Percentiles rank a stretch among this genome's conserved stretches.
Conservation (phyloP, 768 basidiomycete species). For the Tulasnella sp. region DNA sequence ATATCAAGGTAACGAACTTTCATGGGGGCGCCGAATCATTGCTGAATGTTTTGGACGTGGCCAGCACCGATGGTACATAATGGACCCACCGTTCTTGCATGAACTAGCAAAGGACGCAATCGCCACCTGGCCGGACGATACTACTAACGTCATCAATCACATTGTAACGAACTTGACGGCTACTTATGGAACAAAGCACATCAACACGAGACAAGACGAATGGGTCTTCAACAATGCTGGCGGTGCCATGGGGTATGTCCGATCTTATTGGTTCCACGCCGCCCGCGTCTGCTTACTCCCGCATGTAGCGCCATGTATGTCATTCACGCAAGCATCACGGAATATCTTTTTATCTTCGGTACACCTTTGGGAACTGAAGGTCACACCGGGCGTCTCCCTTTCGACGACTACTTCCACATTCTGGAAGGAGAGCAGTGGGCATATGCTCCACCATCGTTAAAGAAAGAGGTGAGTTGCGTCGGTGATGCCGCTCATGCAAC, state of each 20-base stretch:
- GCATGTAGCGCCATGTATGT: slow-evolving; percentile 78
- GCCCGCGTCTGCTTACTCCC: neutral
- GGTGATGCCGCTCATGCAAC: neutral
- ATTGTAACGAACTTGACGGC: slow-evolving; percentile 79
- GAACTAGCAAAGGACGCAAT: slow-evolving; percentile 76
- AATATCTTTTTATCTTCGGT: slow-evolving; percentile 95
- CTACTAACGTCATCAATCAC: slow-evolving; percentile 73
- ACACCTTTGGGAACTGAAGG: slow-evolving; percentile 97
- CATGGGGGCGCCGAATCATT: neutral
- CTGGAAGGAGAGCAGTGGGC: slow-evolving; percentile 95
- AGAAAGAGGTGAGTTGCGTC: slow-evolving; percentile 64
- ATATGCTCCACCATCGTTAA: slow-evolving; percentile 75
- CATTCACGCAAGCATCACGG: slow-evolving; percentile 94
- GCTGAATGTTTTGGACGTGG: neutral
- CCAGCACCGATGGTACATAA: slow-evolving; percentile 75
- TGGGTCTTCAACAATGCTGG: slow-evolving; percentile 99
- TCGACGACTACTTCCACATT: slow-evolving; percentile 98
- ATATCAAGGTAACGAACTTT: slow-evolving; percentile 39
- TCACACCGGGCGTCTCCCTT: slow-evolving; percentile 90
- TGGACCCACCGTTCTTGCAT: slow-evolving; percentile 74
- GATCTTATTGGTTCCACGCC: neutral
- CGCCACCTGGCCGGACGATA: slow-evolving; percentile 63
- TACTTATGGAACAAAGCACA: slow-evolving; percentile 64
- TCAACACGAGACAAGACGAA: slow-evolving; percentile 62
- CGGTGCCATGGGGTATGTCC: slow-evolving; percentile 80